Evolutionary conservation across 2,329 filamentous ascomycete species (phyloP).

Genomic region (Exserohilum rostratum): DNA sequence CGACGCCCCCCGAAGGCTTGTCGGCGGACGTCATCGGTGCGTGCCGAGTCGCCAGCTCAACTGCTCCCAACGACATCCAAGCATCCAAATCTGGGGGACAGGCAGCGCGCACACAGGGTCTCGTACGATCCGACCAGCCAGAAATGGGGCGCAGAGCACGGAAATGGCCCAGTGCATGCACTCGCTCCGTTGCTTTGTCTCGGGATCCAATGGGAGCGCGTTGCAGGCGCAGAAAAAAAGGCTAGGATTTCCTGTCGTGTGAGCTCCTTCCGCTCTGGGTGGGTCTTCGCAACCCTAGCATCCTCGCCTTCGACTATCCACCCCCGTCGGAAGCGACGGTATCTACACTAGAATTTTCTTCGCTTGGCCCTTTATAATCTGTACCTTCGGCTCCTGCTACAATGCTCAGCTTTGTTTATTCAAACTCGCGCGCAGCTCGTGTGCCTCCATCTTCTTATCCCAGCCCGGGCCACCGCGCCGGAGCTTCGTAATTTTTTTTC

Average conservation of each 20-base stretch:
- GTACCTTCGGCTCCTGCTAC: neutral
- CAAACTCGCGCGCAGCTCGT: constrained; percentile 10
- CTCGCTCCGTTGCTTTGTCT: constrained; percentile 6
- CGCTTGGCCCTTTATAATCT: constrained; percentile 27
- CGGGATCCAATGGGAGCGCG: constrained; percentile 5
- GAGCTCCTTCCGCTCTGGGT: constrained; percentile 22
- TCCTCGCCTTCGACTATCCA: constrained; percentile 14
- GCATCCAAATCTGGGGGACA: constrained; percentile 16
- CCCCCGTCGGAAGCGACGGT: constrained; percentile 25
- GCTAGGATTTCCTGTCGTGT: constrained; percentile 21
- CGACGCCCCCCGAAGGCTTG: constrained; percentile 18
- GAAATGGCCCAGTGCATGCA: neutral
- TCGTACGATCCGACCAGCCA: neutral
- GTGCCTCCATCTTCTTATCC: constrained; percentile 8
- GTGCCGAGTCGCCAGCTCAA: neutral
- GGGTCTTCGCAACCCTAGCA: constrained; percentile 19
- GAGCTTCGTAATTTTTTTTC: neutral
- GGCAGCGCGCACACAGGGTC: neutral
- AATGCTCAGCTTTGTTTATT: constrained; percentile 13
- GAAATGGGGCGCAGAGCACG: constrained; percentile 5
- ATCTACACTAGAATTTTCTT: constrained; percentile 32
- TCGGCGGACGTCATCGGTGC: constrained; percentile 14
- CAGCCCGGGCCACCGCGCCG: neutral
- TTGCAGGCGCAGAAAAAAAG: constrained; percentile 6
- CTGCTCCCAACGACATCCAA: neutral